A percentile compares a stretch with the other conserved stretches of the same genome.
Evolutionary conservation across 257 asterid genomes (phyloP).

Genomic region (Scutellaria baicalensis): DNA sequence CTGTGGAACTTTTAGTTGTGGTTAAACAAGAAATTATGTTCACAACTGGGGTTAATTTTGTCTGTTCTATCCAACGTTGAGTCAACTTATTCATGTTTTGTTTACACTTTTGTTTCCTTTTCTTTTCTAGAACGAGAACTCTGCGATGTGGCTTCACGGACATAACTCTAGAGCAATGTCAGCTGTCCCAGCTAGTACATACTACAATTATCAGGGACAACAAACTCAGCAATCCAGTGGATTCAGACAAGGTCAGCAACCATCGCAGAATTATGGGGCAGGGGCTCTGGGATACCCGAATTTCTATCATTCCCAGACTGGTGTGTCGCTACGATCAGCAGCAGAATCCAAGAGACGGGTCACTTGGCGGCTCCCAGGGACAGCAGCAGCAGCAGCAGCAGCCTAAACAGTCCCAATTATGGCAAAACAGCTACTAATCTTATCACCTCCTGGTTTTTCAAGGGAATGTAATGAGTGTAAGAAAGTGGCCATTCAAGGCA

Average conservation of each 20-base stretch:
- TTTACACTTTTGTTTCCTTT: not conserved
- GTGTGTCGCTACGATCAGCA: constrained; percentile 58
- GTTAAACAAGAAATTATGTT: not conserved
- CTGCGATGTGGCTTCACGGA: constrained; percentile 86
- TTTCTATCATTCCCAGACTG: constrained; percentile 65
- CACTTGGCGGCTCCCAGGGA: constrained; percentile 51
- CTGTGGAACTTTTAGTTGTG: too few species aligned
- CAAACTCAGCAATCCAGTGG: constrained; percentile 74
- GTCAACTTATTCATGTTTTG: not conserved
- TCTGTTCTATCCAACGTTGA: not conserved
- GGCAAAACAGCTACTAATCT: constrained; percentile 79
- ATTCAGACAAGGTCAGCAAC: constrained; percentile 84
- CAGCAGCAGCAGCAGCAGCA: constrained; percentile 51
- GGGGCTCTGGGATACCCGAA: constrained; percentile 58
- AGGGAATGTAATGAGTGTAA: constrained; percentile 40
- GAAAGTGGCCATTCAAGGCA: constrained; percentile 30
- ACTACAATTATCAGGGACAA: constrained; percentile 68
- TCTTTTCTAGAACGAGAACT: constrained; percentile 54
- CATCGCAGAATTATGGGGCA: constrained; percentile 56
- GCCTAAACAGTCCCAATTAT: constrained; percentile 70
- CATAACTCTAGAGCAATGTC: constrained; percentile 71
- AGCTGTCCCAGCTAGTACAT: constrained; percentile 59
- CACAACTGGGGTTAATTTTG: not conserved
- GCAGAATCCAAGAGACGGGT: constrained; percentile 61
- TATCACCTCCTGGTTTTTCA: constrained; percentile 17